Evolutionary conservation across 2,329 filamentous ascomycete species (phyloP).

Genomic region (Claviceps capensis): DNA sequence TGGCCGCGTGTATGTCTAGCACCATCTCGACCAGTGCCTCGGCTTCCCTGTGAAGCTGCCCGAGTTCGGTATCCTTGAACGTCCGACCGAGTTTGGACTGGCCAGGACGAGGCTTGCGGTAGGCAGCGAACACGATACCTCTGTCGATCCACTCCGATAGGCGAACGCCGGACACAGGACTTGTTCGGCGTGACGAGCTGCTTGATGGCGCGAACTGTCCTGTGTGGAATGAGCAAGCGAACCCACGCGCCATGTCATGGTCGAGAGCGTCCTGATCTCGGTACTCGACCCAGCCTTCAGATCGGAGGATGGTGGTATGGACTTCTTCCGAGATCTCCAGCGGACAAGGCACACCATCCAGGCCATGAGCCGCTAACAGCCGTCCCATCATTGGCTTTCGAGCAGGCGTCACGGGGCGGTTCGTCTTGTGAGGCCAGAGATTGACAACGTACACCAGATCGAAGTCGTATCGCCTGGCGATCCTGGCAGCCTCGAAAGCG

Average conservation of each 20-base stretch:
- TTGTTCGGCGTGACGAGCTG: constrained; percentile 13
- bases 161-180: constrained; percentile 13
- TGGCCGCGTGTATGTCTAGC: constrained; percentile 33
- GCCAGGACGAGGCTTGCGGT: constrained; percentile 31
- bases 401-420: constrained; percentile 1
- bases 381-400: constrained; percentile 29
- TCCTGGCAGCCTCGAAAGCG: constrained; percentile 40
- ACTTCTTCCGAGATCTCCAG: constrained; percentile 36
- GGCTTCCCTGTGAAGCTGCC: constrained; percentile 33
- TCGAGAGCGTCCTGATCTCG: constrained; percentile 26
- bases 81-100: constrained; percentile 21
- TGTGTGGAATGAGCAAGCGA: constrained; percentile 39
- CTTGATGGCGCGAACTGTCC: constrained; percentile 19
- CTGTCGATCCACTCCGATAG: constrained; percentile 24
- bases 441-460: constrained; percentile 46
- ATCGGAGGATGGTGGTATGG: constrained; percentile 35
- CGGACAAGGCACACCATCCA: constrained; percentile 35
- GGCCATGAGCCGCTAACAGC: constrained; percentile 40
- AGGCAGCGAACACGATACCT: constrained; percentile 43
- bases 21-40: constrained; percentile 39
- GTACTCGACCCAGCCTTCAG: constrained; percentile 40
- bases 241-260: constrained; percentile 36
- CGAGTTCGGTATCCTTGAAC: constrained; percentile 27
- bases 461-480: constrained; percentile 42
- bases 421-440: constrained; percentile 32